Percentiles rank a stretch among this genome's conserved stretches.
Evolutionary conservation across 1,139 yeast species (phyloP).

Genomic region (Pichia sp.): DNA sequence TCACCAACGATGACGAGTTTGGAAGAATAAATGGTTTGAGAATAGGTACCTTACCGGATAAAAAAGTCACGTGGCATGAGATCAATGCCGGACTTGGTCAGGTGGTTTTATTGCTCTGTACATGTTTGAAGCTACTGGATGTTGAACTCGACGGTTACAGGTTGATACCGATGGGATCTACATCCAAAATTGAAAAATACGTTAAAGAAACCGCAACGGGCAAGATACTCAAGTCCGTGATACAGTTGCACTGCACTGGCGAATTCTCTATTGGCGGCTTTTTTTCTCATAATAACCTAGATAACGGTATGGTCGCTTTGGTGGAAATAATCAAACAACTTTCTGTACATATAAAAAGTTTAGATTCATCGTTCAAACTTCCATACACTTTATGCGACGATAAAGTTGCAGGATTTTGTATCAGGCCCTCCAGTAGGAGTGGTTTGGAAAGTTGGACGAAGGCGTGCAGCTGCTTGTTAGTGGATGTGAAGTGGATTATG

Average conservation of each 20-base stretch:
- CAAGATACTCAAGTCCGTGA: conserved; percentile 26
- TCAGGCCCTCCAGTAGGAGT: conserved; percentile 54
- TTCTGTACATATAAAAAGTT: conserved; percentile 37
- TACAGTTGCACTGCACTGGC: conserved; percentile 43
- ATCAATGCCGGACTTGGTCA: conserved; percentile 92
- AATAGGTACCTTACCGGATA: conserved; percentile 54
- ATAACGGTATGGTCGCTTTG: conserved; percentile 69
- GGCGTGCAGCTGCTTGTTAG: conserved; percentile 58
- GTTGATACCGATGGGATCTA: conserved; percentile 78
- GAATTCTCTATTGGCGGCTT: conserved; percentile 63
- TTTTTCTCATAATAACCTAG: conserved; percentile 63
- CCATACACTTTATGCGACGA: conserved; percentile 64
- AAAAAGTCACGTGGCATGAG: conserved; percentile 79
- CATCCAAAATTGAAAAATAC: conserved; percentile 63
- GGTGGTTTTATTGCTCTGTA: conserved; percentile 57
- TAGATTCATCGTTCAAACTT: conserved; percentile 53
- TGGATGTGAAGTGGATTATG: conserved; percentile 42
- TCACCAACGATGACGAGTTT: conserved; percentile 73
- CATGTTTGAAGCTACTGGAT: conserved; percentile 51
- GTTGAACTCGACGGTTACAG: conserved; percentile 51
- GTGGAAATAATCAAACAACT: conserved; percentile 55
- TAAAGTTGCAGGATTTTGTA: conserved; percentile 69
- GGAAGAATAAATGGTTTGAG: conserved; percentile 85
- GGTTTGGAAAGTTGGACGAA: conserved; percentile 83
- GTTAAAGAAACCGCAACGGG: conserved; percentile 28